Conservation (phyloP, 306 rosid genomes). For the Prunus mume region DNA sequence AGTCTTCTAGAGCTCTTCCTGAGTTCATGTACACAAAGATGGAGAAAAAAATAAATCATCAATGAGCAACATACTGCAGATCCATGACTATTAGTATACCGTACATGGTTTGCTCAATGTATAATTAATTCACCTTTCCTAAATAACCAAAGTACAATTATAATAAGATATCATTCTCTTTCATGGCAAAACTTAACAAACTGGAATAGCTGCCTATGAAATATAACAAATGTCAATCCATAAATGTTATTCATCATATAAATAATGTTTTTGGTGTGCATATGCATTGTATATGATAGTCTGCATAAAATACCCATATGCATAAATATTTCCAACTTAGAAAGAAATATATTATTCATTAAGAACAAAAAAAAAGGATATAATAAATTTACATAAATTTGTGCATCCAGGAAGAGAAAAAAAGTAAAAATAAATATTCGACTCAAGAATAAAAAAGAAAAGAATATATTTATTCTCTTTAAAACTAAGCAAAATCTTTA, state of each 20-base stretch:
- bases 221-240: background rate
- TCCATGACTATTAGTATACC: background rate
- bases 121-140: background rate
- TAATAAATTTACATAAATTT: background rate
- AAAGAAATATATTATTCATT: background rate
- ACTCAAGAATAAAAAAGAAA: background rate
- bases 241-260: background rate
- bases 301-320: background rate
- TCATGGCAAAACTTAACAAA: background rate
- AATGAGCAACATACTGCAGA: background rate
- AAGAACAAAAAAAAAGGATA: background rate
- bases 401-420: background rate
- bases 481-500: background rate
- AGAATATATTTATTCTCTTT: background rate
- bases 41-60: background rate
- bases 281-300: background rate
- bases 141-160: background rate
- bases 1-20: constrained; percentile 72
- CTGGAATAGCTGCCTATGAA: background rate
- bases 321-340: background rate
- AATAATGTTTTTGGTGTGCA: background rate
- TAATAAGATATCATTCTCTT: background rate
- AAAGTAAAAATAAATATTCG: background rate
- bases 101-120: background rate
- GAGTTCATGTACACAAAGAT: constrained; percentile 16